Conservation (phyloP, 106 monocot species). For the Allium sativum region DNA sequence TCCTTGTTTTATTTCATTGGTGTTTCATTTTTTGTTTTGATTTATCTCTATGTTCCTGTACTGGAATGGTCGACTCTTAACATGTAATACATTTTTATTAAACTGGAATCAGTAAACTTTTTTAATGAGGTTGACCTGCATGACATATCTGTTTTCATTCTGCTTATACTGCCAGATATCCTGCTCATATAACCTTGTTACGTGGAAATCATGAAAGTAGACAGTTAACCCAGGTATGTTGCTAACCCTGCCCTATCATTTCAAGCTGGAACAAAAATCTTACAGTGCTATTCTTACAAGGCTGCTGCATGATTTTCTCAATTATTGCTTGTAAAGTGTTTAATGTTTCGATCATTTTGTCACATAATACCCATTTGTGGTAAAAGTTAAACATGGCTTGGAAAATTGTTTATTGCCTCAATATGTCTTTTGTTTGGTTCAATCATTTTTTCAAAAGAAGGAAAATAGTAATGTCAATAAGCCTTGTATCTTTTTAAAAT, state of each 20-base stretch:
- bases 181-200: conserved; percentile 83
- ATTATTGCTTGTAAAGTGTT: no score
- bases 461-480: no score
- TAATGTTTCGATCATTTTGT: no score
- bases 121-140: not conserved
- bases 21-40: not conserved
- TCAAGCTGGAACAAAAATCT: not conserved
- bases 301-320: no score
- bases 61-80: not conserved
- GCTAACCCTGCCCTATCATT: not conserved
- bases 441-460: no score
- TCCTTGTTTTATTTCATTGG: no score
- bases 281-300: no score
- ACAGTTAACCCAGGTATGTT: conserved; percentile 75
- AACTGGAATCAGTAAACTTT: not conserved
- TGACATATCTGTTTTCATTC: conserved; percentile 5
- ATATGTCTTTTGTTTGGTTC: no score
- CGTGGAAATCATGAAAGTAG: conserved; percentile 94
- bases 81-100: not conserved
- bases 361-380: no score
- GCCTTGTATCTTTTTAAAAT: no score
- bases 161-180: conserved; percentile 36
- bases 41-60: not conserved
- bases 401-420: no score
- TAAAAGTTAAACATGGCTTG: no score